Base-by-base conservation (phyloP, 352 stramenopile species). In the Phytopythium sindhum region DNA sequence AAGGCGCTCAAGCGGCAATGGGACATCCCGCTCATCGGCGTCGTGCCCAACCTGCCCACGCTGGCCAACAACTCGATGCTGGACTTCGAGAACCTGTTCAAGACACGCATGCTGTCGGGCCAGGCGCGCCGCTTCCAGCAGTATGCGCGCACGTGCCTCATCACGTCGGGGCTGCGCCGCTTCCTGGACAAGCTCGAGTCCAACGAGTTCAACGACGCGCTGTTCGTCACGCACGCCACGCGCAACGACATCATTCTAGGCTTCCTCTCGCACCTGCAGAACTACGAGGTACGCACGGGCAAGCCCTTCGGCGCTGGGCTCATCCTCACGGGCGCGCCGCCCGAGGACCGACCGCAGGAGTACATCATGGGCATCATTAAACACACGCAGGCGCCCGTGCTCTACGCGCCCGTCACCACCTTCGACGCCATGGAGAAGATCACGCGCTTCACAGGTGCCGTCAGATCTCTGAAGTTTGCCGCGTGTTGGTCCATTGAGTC, bases 231-330 rank as follows among this genome's bases (percentile, higher is more conserved):
- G 14, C 90, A 97, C 70, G 80, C 89, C 19, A 96, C 84, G 33
- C 81, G 90, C 35, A 94, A 91, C 64, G 90, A 97, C 69, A 96
- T 97, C 66, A 96, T 97, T 57, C 69, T 97, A 24, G 88, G 87
- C 50, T 91, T 97, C 53, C 60, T 95, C 12, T 93, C 81, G 31
- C 88, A 96, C 57, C 75, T 73, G 48, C 80, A 91, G 60, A 85
- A 91, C 67, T 90, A 86, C 61, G 83, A 92, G 67, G 67, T 80
- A 48, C 82, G 67, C 54, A 89, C 74, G 31, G 85, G 86, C 57
- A 65, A 70, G 57, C 73, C 70, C 19, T 96, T 94, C 61, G 78
- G 81, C n/a, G 90, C 81, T n/a, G 89, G 89, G 0, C 73, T 97
- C n/a, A 95, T 97, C 31, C 78, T 97, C 54, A 96, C 90, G 15